A percentile compares a stretch with the other conserved stretches of the same genome.
Evolutionary conservation across 169 alveolate genomes (phyloP).

Genomic region (Sarcocystis neurona): DNA sequence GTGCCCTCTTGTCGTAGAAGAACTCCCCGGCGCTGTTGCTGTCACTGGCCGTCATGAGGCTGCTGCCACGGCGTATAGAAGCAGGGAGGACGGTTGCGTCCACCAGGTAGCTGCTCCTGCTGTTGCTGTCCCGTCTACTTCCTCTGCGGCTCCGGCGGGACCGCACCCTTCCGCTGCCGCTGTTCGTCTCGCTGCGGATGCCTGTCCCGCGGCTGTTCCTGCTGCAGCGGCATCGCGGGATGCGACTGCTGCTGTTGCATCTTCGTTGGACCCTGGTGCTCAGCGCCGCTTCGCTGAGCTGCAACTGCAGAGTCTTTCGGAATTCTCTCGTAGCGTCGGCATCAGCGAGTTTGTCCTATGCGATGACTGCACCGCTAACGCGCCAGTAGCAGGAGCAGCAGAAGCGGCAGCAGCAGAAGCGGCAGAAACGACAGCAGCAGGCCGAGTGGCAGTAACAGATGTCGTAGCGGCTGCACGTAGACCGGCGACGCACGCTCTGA

Average conservation of each 20-base stretch:
- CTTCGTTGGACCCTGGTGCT: neutral
- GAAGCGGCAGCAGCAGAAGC: neutral
- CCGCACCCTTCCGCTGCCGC: neutral
- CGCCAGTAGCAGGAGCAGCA: neutral
- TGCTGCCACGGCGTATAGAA: no score
- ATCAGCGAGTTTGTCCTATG: neutral
- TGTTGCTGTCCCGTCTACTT: neutral
- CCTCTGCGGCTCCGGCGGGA: neutral
- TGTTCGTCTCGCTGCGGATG: neutral
- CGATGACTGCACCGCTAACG: neutral
- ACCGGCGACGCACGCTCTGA: neutral
- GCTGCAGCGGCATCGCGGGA: slow-evolving; percentile 11
- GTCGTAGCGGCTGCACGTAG: neutral
- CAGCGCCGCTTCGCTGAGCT: neutral
- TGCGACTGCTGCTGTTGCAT: neutral
- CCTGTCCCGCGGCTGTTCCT: neutral
- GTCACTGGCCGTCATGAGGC: no score
- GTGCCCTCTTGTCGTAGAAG: no score
- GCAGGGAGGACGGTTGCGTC: neutral
- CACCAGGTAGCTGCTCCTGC: neutral
- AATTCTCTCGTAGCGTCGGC: neutral
- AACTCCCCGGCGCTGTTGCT: no score
- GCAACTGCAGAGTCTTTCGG: slow-evolving; percentile 1
- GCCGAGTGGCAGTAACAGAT: neutral
- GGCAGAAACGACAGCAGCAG: neutral